Evolutionary conservation across 352 stramenopile genomes (phyloP), one percentile per base, ranked within the genome.

Genomic region (Phytophthora ohioensis): DNA sequence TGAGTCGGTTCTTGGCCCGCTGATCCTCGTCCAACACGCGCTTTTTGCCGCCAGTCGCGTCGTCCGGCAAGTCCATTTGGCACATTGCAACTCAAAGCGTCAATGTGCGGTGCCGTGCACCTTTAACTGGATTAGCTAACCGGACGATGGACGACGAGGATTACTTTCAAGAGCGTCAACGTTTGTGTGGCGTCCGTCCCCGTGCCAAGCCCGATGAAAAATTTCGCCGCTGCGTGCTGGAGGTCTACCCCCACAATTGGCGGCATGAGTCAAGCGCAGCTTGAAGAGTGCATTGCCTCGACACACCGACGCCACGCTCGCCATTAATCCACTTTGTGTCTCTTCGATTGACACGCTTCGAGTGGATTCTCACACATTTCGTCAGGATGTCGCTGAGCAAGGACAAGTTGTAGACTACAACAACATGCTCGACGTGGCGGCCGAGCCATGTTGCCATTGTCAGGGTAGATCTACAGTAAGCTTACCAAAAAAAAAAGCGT

Each of bases 1-100:
- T 80, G 36, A 89, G 75, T 49, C 84, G 82, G 59, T 89, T 81
- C 65, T 84, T 85, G 31, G 77, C 72, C 27, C 71, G 80, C 31
- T 84, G 72, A 4, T 81, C 69, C 11, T 76, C 68, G 45, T 84
- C 66, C 30, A 76, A 56, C 27, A 54, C 34, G 35, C 54, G 60
- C 21, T 67, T 62, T 57, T 65, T 69, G 27, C 48, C 32, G 30
- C 31, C 42, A 36, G 38, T 45, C 13, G 39, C 12, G 48, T 45
- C 35, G 13, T 38, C 54, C n/a, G 34, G 13, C 11, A 53, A 46
- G 27, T 72, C 52, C 57, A 75, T 75, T 61, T 59, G 36, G 47
- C 63, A 60, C 63, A 71, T 72, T 55, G 7, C 49, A 71, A 59
- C 47, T 66, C 39, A 36, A 71, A 71, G 30, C 17, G 13, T 34